phyloP scores from a whole-genome alignment of 139 green algal species.

The Ettlia oleoabundans region DNA sequence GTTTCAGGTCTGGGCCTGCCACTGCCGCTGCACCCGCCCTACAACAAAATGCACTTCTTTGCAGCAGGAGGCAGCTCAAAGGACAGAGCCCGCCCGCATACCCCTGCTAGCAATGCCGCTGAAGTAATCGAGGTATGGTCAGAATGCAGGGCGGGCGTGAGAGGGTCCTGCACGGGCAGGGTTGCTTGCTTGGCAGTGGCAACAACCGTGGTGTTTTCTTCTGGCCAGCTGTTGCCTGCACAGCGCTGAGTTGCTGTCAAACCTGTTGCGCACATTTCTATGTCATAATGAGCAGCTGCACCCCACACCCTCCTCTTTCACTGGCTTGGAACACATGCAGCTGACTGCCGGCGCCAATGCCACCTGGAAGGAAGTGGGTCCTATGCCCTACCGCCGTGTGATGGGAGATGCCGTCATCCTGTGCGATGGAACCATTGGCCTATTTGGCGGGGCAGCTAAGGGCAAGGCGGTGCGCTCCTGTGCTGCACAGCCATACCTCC shows the following conservation, averaged over 20 bases:
- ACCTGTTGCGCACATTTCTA: not conserved
- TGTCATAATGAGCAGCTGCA: no score
- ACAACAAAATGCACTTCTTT: not conserved
- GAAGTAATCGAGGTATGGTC: slow-evolving; percentile 6
- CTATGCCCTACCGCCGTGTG: slow-evolving; percentile 6
- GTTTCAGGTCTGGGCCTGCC: not conserved
- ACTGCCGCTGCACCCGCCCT: slow-evolving; percentile 11
- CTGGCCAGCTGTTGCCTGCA: not conserved
- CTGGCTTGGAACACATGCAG: no score
- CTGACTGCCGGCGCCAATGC: not conserved
- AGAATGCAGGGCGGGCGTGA: no score
- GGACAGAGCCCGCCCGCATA: not conserved
- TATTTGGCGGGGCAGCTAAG: not conserved
- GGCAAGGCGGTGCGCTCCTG: not conserved
- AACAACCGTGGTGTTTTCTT: not conserved
- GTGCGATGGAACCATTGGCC: not conserved
- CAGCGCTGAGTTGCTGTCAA: no score
- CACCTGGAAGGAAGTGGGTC: not conserved
- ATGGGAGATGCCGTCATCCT: slow-evolving; percentile 1
- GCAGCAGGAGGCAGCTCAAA: not conserved
- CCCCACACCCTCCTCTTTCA: no score
- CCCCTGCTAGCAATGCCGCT: not conserved
- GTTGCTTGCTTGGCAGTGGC: no score
- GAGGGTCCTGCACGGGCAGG: no score
- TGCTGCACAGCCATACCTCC: no score